These are phyloP conservation scores for Dissophora ornata DNA, from an alignment of 192 early-diverging fungal species.

Conservation along the genomic window DNA sequence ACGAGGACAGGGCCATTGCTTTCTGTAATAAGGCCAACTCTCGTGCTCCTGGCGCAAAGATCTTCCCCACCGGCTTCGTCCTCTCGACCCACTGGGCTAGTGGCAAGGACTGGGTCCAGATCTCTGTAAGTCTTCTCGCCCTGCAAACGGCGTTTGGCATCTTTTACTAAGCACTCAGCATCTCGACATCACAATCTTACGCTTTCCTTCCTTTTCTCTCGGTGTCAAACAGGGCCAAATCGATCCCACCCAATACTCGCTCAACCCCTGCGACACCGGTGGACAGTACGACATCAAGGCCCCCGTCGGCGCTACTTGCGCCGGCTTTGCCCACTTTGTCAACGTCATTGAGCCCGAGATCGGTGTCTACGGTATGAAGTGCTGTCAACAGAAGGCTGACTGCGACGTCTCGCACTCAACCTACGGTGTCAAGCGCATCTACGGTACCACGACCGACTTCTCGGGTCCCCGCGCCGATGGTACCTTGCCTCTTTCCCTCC, in stretches of 20 bases:
- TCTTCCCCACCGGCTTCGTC: constrained; percentile 60
- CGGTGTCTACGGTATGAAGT: constrained; percentile 59
- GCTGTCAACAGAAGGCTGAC: constrained; percentile 49
- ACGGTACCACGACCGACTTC: constrained; percentile 30
- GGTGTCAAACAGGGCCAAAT: constrained; percentile 41
- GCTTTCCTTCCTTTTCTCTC: neutral
- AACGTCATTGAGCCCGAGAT: constrained; percentile 57
- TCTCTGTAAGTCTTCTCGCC: constrained; percentile 53
- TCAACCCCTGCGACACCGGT: constrained; percentile 47
- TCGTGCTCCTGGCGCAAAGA: constrained; percentile 58
- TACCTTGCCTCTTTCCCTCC: constrained; percentile 40
- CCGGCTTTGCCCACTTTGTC: constrained; percentile 57
- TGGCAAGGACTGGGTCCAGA: constrained; percentile 60
- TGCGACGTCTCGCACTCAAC: constrained; percentile 28
- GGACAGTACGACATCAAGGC: constrained; percentile 52
- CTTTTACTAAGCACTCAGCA: too few species aligned
- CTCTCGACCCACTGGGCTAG: constrained; percentile 57
- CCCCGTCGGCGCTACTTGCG: constrained; percentile 54
- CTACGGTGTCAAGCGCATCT: constrained; percentile 39
- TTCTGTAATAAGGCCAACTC: constrained; percentile 62
- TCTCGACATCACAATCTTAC: neutral
- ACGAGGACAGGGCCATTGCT: constrained; percentile 60
- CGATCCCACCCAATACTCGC: constrained; percentile 33
- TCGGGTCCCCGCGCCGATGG: constrained; percentile 45
- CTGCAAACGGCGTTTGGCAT: too few species aligned